These are phyloP conservation scores for Thymus mandschuricus DNA, from an alignment of 257 asterid genomes.

Conservation along the genomic window DNA sequence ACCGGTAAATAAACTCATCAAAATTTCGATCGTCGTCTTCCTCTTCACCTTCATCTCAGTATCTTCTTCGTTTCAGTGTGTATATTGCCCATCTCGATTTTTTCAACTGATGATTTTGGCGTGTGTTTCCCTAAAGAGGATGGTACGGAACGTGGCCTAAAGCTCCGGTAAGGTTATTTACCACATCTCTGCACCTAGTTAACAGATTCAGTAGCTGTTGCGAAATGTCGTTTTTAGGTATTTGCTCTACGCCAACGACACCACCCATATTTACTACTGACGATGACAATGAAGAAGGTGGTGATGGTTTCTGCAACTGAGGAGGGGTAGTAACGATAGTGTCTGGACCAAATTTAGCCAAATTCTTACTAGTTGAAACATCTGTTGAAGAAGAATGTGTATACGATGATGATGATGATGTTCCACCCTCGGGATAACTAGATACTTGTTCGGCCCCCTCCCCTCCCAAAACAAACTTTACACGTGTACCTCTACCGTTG, in stretches of 20 bases:
- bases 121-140: constrained; percentile 43
- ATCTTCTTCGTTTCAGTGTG: not conserved
- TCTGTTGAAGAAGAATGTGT: constrained; percentile 50
- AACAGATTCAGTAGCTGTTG: constrained; percentile 75
- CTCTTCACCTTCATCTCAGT: not conserved
- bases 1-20: not conserved
- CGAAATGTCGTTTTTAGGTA: constrained; percentile 50
- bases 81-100: too few relatives aligned
- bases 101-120: not conserved
- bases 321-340: constrained; percentile 31
- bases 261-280: constrained; percentile 37
- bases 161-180: constrained; percentile 53
- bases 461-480: constrained; percentile 82
- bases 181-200: constrained; percentile 70
- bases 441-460: constrained; percentile 53
- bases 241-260: constrained; percentile 32
- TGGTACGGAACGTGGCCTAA: constrained; percentile 81
- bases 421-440: constrained; percentile 41
- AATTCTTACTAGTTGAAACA: constrained; percentile 61
- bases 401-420: not conserved
- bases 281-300: constrained; percentile 25
- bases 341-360: constrained; percentile 47
- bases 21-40: not conserved
- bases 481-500: constrained; percentile 65
- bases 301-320: constrained; percentile 43